Evolutionary conservation across 2,329 filamentous ascomycete genomes (phyloP).

Genomic region (Aureobasidium leucospermi): DNA sequence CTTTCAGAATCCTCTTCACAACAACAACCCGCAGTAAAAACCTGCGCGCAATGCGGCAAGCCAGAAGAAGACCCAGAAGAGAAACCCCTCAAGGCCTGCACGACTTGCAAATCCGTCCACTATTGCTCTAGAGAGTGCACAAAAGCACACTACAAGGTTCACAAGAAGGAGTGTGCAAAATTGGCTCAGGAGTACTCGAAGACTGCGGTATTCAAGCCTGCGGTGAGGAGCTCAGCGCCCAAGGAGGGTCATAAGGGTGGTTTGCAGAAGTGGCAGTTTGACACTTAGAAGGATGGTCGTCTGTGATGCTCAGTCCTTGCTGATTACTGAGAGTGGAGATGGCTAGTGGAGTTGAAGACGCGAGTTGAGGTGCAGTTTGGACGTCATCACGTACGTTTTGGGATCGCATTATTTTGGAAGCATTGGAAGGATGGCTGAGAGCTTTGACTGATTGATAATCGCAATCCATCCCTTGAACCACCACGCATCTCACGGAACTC

Average conservation of each 20-base stretch:
- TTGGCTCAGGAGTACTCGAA: slow-evolving; percentile 34
- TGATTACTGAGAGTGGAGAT: neutral
- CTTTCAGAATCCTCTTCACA: neutral
- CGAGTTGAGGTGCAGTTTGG: neutral
- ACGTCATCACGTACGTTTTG: neutral
- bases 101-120: slow-evolving; percentile 31
- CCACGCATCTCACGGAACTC: no score
- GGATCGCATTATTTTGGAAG: neutral
- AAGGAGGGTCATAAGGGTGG: slow-evolving; percentile 28
- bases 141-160: slow-evolving; percentile 32
- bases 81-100: slow-evolving; percentile 29
- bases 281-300: slow-evolving; percentile 19
- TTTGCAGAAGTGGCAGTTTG: slow-evolving; percentile 35
- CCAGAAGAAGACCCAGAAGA: slow-evolving; percentile 8
- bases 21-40: slow-evolving; percentile 1
- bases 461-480: neutral
- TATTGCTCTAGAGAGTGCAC: slow-evolving; percentile 37
- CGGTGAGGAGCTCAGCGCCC: slow-evolving; percentile 26
- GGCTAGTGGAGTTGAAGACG: no score
- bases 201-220: slow-evolving; percentile 33
- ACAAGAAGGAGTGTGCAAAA: slow-evolving; percentile 34
- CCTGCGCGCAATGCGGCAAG: slow-evolving; percentile 9
- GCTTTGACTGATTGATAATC: neutral
- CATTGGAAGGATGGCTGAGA: neutral
- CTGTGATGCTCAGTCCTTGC: neutral